phyloP scores from a whole-genome alignment of 1,284 basidiomycete species.

The Pterulicium gracile region DNA sequence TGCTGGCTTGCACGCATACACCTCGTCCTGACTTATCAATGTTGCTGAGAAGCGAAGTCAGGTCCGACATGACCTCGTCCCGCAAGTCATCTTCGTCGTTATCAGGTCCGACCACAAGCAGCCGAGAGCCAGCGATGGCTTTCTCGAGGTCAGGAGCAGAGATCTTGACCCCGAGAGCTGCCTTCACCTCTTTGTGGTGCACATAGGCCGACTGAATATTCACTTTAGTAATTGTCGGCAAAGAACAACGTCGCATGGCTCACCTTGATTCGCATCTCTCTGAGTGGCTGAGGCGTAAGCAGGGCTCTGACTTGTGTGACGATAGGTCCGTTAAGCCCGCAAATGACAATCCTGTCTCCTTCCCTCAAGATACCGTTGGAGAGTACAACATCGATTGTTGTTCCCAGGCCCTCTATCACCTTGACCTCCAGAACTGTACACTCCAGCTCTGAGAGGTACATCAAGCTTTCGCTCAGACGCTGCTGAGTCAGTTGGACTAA shows the following conservation, averaged over 20 bases:
- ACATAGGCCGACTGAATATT: constrained; percentile 84
- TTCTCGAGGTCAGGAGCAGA: constrained; percentile 95
- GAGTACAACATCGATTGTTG: constrained; percentile 95
- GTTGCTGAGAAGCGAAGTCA: constrained; percentile 83
- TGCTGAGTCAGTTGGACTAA: constrained; percentile 97
- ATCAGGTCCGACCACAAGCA: constrained; percentile 87
- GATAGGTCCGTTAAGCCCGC: constrained; percentile 96
- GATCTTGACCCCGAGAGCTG: constrained; percentile 96
- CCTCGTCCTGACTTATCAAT: constrained; percentile 94
- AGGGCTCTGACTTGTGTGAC: constrained; percentile 92
- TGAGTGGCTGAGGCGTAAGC: constrained; percentile 92
- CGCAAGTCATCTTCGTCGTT: constrained; percentile 94
- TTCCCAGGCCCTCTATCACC: constrained; percentile 96
- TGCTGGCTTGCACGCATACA: constrained; percentile 97
- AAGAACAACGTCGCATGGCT: constrained; percentile 10
- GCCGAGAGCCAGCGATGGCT: constrained; percentile 95
- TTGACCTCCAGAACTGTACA: constrained; percentile 99
- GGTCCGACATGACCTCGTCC: constrained; percentile 95
- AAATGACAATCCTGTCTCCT: constrained; percentile 93
- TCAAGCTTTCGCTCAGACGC: constrained; percentile 93
- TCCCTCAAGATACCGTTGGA: constrained; percentile 93
- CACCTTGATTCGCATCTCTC: constrained; percentile 94
- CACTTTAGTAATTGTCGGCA: constrained; percentile 2
- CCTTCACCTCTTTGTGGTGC: constrained; percentile 97
- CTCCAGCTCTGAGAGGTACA: constrained; percentile 98